Percentiles rank a stretch among this genome's conserved stretches.
Conservation (phyloP, 1,284 basidiomycete species). For the Trichosporon sp. region DNA sequence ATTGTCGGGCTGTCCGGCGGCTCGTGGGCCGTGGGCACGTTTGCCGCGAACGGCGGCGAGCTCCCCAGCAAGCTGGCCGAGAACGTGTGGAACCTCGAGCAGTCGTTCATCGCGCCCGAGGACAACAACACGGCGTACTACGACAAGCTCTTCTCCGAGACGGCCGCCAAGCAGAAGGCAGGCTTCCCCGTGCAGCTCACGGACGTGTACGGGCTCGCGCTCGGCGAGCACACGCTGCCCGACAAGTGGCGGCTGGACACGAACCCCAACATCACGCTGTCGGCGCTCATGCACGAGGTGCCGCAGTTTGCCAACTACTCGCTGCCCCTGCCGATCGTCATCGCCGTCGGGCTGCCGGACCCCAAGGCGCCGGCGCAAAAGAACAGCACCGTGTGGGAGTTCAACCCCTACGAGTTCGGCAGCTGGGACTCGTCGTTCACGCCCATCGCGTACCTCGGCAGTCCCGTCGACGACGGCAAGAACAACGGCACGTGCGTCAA, state of each 20-base stretch:
- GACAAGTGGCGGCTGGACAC: constrained; percentile 35
- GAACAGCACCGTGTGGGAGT: constrained; percentile 51
- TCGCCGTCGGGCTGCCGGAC: constrained; percentile 37
- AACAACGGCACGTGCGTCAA: constrained; percentile 44
- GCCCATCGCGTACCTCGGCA: constrained; percentile 45
- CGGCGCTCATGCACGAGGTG: constrained; percentile 29
- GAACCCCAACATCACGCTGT: constrained; percentile 45
- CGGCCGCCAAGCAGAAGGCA: constrained; percentile 35
- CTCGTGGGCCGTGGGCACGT: constrained; percentile 42
- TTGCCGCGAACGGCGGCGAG: constrained; percentile 40
- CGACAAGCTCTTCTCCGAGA: constrained; percentile 41
- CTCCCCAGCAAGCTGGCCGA: constrained; percentile 35
- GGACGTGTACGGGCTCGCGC: constrained; percentile 43
- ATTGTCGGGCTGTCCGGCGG: constrained; percentile 45
- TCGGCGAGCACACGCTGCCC: constrained; percentile 44
- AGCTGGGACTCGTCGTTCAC: constrained; percentile 51
- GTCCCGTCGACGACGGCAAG: constrained; percentile 34
- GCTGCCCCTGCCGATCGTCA: constrained; percentile 49
- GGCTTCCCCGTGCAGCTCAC: constrained; percentile 46
- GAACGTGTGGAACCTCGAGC: constrained; percentile 49
- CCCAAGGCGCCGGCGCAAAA: neutral
- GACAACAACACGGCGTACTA: constrained; percentile 49
- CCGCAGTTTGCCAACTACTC: constrained; percentile 18
- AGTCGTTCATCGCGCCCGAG: constrained; percentile 50
- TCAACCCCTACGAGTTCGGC: constrained; percentile 53